Conservation (phyloP, 2,329 filamentous ascomycete species). For the Sporothrix inflata region DNA sequence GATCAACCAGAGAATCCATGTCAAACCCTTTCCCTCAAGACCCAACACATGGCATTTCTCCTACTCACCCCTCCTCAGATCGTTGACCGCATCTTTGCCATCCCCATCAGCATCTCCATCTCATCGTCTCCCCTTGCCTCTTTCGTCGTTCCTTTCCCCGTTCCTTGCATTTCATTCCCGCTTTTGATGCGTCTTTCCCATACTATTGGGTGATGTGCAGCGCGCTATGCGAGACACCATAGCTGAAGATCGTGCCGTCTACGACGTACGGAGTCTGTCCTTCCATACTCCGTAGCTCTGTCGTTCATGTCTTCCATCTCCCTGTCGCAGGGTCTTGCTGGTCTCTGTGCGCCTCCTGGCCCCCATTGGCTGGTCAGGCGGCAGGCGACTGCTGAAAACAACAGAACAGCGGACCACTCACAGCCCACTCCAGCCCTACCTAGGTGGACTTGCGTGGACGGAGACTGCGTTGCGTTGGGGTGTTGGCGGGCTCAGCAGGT, state of each 20-base stretch:
- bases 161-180: constrained; percentile 2
- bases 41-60: not conserved
- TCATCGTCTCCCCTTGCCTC: not conserved
- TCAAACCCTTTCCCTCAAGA: not conserved
- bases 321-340: not conserved
- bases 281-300: too few species aligned
- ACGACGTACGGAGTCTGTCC: too few species aligned
- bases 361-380: not conserved
- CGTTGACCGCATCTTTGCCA: constrained; percentile 8
- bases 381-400: not conserved
- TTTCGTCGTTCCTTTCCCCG: not conserved
- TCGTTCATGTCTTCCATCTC: not conserved
- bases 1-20: too few species aligned
- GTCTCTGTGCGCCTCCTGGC: not conserved
- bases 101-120: too few species aligned
- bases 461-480: not conserved
- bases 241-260: constrained; percentile 9
- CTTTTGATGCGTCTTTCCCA: not conserved
- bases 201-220: not conserved
- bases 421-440: not conserved
- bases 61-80: not conserved
- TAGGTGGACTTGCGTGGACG: too few species aligned
- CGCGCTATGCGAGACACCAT: constrained; percentile 1
- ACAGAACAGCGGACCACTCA: not conserved
- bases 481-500: too few species aligned